phyloP scores from a whole-genome alignment of 805 yeast genomes.

The Myxozyma neotropica region DNA sequence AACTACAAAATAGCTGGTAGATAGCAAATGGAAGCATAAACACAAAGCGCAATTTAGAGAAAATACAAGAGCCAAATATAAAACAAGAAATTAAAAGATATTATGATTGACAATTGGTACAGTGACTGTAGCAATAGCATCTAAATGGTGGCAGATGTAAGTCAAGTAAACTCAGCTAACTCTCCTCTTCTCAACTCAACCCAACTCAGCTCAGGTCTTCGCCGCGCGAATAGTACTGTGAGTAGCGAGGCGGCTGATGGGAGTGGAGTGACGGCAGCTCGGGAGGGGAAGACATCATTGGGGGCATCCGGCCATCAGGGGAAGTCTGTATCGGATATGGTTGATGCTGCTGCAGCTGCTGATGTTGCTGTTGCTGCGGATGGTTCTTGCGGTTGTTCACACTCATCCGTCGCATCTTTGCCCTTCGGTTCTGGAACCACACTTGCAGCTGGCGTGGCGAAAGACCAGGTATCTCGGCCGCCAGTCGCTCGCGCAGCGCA shows the following conservation, averaged over 20 bases:
- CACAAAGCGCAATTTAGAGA: neutral
- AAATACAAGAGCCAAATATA: neutral
- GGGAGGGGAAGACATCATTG: neutral
- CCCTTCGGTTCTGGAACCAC: slow-evolving; percentile 35
- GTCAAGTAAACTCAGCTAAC: no score
- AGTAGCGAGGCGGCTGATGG: neutral
- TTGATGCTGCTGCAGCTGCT: no score
- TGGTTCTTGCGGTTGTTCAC: neutral
- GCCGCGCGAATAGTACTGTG: slow-evolving; percentile 8
- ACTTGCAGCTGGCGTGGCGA: slow-evolving; percentile 31
- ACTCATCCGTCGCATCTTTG: slow-evolving; percentile 25
- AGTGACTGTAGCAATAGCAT: no score
- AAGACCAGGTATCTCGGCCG: slow-evolving; percentile 30
- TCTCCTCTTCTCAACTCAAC: no score
- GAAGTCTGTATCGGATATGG: neutral
- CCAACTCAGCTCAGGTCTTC: neutral
- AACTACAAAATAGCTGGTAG: no score
- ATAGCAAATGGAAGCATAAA: neutral
- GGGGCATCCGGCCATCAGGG: neutral
- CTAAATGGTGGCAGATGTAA: no score
- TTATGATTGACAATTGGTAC: no score
- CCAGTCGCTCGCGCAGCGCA: slow-evolving; percentile 26
- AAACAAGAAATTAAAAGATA: neutral
- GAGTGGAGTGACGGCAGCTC: slow-evolving; percentile 2
- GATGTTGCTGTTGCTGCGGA: neutral